Evolutionary conservation across 140 eudicot species (phyloP).

Genomic region (Flaveria floridana): DNA sequence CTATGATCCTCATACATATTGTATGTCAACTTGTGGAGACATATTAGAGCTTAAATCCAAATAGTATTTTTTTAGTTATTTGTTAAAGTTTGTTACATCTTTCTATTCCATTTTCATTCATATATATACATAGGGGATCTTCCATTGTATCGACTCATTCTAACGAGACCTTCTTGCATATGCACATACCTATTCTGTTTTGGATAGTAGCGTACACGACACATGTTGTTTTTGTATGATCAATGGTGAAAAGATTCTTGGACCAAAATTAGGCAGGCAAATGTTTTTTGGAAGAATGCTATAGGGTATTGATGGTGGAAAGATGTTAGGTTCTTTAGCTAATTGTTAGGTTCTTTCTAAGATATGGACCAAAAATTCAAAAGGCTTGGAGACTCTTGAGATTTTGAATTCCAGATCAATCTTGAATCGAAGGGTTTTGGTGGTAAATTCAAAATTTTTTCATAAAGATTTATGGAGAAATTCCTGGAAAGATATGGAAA

Average conservation of each 20-base stretch:
- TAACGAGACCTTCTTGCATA: too few species aligned
- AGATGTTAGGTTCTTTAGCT: conserved; percentile 17
- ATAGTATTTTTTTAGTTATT: too few species aligned
- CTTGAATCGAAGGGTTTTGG: background rate
- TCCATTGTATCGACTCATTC: too few species aligned
- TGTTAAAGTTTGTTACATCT: too few species aligned
- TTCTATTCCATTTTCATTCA: too few species aligned
- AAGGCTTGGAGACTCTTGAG: background rate
- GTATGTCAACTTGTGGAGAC: background rate
- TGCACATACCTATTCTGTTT: too few species aligned
- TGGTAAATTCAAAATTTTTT: background rate
- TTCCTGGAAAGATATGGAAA: background rate
- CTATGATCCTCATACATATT: too few species aligned
- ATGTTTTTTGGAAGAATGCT: background rate
- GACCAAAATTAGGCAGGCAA: background rate
- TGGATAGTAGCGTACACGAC: too few species aligned
- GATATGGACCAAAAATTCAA: background rate
- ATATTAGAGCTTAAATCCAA: too few species aligned
- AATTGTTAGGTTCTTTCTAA: background rate
- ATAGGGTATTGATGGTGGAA: conserved; percentile 5
- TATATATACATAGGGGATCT: too few species aligned
- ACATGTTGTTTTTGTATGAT: background rate
- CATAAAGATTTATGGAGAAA: background rate
- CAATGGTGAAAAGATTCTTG: background rate
- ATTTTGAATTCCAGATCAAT: background rate